Base-by-base conservation (phyloP, 129 eudicot species). In the Lonicera japonica region DNA sequence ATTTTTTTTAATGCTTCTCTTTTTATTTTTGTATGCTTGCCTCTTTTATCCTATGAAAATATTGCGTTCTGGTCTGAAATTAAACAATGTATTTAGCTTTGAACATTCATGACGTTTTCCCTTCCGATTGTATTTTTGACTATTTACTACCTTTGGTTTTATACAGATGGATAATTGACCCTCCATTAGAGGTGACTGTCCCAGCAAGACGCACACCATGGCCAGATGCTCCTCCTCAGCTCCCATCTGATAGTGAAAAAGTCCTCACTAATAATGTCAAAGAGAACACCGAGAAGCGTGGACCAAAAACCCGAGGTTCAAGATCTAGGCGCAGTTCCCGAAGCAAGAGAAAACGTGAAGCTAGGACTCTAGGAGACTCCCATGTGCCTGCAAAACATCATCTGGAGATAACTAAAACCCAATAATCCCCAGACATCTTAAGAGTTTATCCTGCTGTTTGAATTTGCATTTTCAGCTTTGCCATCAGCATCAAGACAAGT, bases 201-300 rank as follows among this genome's bases (percentile, higher is more conserved):
- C 92, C 99, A 43, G 95, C 99, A 18, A 92, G 80, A 70, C 92
- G 75, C 45, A 92, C 99, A 39, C 95, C 99, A 45, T 88, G 99
- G 99, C 95, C 95, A 9, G 96, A 92, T 60, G 80, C 73, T 75
- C 86, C 95, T 25, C 95, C 82, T 23, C 95, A 92, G 60, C 79
- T 92, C 79, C 89, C 91, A 67, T 55, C 80, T 39, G 45, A 25
- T 34, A 46, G 21, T 34, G 79, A 62, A 56, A 79, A 82, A 58
- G 67, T 52, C 34, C 2, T 43, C 14, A 43, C 16, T 43, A 75
- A 25, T 48, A 70, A 46, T 36, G 63, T 63, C 50, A 76, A 72
- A 63, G 95, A 84, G 66, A 74, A 50, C 56, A 47, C 78, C 7
- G 96, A 77, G 66, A 92, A 82, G 65, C 88, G 79, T 14, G 63